Base-by-base conservation (phyloP, 2,329 filamentous ascomycete genomes). In the Aspergillus bombycis region DNA sequence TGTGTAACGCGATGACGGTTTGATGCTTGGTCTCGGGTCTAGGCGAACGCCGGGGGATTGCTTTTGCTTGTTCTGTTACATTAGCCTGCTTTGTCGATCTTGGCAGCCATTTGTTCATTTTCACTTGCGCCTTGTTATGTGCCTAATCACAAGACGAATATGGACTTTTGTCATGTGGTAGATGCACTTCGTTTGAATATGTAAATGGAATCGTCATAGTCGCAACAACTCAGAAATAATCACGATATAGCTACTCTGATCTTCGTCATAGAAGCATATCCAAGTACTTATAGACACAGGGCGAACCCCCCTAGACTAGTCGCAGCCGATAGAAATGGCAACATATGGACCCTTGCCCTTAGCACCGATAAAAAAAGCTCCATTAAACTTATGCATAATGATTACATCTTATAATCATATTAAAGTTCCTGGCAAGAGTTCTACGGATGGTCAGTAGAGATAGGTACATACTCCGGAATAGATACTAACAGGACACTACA, bases 31-130 rank as follows among this genome's bases (percentile, higher is more conserved):
- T 38, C 34, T 55, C 21, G n/a, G 26, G 30, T 32, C 12, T 23
- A 55, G 32, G 52, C 52, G 32, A 55, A 32, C 11, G 52, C 32
- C 21, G 32, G 34, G 14, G n/a, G 34, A 12, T 32, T 46, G 36
- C n/a, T 55, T 55, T 45, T 50, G n/a, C 6, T 45, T 11, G 26
- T 21, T 53, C 32, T 60, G 50, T 46, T 54, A 55, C 50, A 43
- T 53, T 60, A 60, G 58, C 58, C 58, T 60, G 58, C 19, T 38
- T 60, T 54, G 48, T 38, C 26, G 45, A 50, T 52, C 52, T 55
- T 55, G 52, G 32, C 26, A 26, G 52, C 21, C 52, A 26, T 23
- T 5, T 60, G 48, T 46, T 34, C n/a, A 45, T 32, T 30, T 41
- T 28, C 5, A 41, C 32, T 26, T 38, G 19, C 9, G 19, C 28